Evolutionary conservation across 345 rosid species (phyloP), one percentile per base, ranked within the genome.

Genomic region (Viola odorata): DNA sequence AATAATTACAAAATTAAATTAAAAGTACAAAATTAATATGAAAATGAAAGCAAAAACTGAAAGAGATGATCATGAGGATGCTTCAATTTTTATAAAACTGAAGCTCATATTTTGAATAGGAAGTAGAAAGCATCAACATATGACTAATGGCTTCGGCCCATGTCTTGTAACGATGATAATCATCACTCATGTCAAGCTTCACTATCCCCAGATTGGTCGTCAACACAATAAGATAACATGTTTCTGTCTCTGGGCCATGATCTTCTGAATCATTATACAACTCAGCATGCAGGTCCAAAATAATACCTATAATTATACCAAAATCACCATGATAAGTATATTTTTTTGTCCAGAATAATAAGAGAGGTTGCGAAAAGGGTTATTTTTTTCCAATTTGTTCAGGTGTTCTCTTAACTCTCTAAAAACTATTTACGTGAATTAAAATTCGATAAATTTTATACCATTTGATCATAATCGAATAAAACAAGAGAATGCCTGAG

Each of bases 101-200:
- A 66, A 80, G 80, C 55, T 82, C 68, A 52, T 78, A 77, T 32
- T 84, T 85, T 58, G 76, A 39, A 44, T 62, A 63, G 49, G 94
- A 81, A 75, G 83, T 50, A 50, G 91, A 87, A 64, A 84, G 75
- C 70, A 68, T 67, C 54, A 94, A 90, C 88, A 94, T 75, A 60
- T 77, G 89, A 61, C 77, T 77, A 67, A 88, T 81, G 41, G 97
- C 71, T 3, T 79, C 61, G 11, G 90, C 84, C 99, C 97, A 89
- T 40, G 64, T 81, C 76, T 77, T 84, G 77, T 85, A 92, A 11
- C 67, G 81, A 80, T 61, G 67, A 69, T 77, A 75, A 74, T 94
- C 90, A 52, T 84, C 95, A 1, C 71, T 86, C 91, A 89, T 83
- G 86, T 94, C 97, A 36, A 94, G 73, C 68, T 94, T 94, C 11